Base-by-base conservation (phyloP, 331 rosid genomes). In the Dryas integrifolia region DNA sequence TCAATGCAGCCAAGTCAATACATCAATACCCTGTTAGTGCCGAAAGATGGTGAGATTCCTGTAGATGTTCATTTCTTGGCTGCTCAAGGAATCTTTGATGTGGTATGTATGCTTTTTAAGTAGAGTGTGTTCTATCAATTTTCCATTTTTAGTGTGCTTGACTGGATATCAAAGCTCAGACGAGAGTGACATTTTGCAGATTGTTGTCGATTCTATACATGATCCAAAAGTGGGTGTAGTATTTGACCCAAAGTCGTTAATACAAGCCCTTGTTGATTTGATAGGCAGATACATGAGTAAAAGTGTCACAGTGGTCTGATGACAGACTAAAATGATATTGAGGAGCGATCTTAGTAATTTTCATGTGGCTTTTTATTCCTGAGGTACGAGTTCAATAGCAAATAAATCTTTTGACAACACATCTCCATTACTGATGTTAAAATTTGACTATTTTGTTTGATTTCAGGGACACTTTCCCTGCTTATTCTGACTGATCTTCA, bases 171-270 rank as follows among this genome's bases (percentile, higher is more conserved):
- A 69, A 51, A 52, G 49, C 40, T 75, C 13, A 18, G 38, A 58
- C 69, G 1, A 49, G 64, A 70, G 8, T 21, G 46, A 48, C 1
- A 3, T 58, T 87, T 69, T 81, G 85, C 92, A 93, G 97, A 85
- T 91, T 64, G 73, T 73, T 8, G 92, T 87, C 44, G 87, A 91
- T 63, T 91, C 97, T 59, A 40, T 84, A 58, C 82, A 49, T 65
- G 98, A 93, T 81, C 89, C 89, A 21, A 86, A 85, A 79, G 89
- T 88, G 58, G 98, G 98, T 70, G 77, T 87, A 56, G 80, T 84
- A 49, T 93, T 87, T 81, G 92, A 93, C 21, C 91, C 96, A 0
- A 86, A 81, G 78, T 89, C 91, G 1, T 83, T 91, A 73, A 93
- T 91, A 72, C 80, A 82, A 73, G 82, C 94, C 57, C 87, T 90